Conservation (phyloP, 2,329 filamentous ascomycete species). For the Blastomyces parvus region DNA sequence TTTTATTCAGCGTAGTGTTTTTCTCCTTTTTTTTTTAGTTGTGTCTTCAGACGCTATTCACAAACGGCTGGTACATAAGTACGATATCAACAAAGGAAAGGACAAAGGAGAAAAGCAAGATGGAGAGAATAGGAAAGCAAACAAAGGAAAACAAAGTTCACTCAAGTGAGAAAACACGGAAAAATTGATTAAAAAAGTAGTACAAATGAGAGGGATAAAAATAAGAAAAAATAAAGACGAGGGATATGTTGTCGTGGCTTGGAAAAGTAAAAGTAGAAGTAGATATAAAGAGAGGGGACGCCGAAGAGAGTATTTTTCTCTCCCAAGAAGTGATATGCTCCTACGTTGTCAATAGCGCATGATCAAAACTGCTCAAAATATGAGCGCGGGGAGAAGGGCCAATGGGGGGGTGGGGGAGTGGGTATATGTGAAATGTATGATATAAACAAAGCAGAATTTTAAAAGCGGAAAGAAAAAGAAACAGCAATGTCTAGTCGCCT, state of each 20-base stretch:
- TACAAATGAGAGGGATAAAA: not conserved
- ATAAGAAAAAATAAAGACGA: no score
- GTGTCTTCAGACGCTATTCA: no score
- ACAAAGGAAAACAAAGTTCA: constrained; percentile 4
- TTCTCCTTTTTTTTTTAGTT: no score
- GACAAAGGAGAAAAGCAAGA: constrained; percentile 9
- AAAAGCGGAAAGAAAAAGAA: constrained; percentile 9
- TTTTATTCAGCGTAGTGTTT: no score
- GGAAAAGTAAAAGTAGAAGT: constrained; percentile 1
- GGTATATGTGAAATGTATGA: constrained; percentile 1
- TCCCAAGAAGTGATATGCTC: not conserved
- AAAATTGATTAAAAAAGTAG: constrained; percentile 4
- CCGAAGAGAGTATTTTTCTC: constrained; percentile 8
- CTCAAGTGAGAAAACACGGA: not conserved
- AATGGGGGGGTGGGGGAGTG: not conserved
- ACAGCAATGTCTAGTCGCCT: constrained; percentile 12
- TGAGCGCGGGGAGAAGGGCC: not conserved
- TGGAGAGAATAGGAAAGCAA: constrained; percentile 4
- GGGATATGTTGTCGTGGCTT: not conserved
- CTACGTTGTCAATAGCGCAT: not conserved
- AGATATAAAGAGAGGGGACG: constrained; percentile 5
- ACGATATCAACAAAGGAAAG: constrained; percentile 8
- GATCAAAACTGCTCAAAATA: not conserved
- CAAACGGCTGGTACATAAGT: no score
- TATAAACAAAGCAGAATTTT: not conserved